Base-by-base conservation (phyloP, 345 rosid species). In the Brassica incana region DNA sequence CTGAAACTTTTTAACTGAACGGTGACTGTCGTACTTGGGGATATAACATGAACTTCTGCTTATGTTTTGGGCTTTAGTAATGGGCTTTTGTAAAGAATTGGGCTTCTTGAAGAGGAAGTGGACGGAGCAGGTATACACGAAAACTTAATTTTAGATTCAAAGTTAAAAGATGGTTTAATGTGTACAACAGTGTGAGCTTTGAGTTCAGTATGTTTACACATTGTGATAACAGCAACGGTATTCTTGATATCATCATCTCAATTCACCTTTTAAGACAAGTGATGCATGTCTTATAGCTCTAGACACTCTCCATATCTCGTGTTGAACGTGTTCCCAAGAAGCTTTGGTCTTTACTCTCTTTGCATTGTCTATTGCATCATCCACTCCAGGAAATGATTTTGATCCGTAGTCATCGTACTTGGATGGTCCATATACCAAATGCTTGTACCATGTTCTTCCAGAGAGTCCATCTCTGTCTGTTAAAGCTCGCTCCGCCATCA, bases 401-500 rank as follows among this genome's bases (percentile, higher is more conserved):
- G 97, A 86, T 50, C 98, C 94, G 36, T 91, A 93, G 69, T 85
- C 90, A 68, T 91, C 83, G 74, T 91, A 93, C 88, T 80, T 89
- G 2, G 90, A 75, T 16, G 97, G 94, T 23, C 87, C 97, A 72
- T 90, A 91, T 69, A 91, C 91, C 89, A 93, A 81, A 78, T 93
- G 97, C 86, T 90, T 90, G 81, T 84, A 85, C 97, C 97, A 91
- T 56, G 89, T 32, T 67, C 90, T 83, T 45, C 77, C 87, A 6
- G 77, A 15, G 76, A 93, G 97, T 75, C 98, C 94, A 75, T 93
- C 89, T 59, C 70, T 52, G 66, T 93, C 90, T 25, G 97, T 87
- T 70, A 93, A 89, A 74, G 92, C 95, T 72, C 91, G 52, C 70
- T 91, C 97, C 6, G 91, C 87, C 91, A 90, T 89, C 94, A 91